phyloP scores from a whole-genome alignment of 1,284 basidiomycete species.

The Stygiomarasmius scandens region DNA sequence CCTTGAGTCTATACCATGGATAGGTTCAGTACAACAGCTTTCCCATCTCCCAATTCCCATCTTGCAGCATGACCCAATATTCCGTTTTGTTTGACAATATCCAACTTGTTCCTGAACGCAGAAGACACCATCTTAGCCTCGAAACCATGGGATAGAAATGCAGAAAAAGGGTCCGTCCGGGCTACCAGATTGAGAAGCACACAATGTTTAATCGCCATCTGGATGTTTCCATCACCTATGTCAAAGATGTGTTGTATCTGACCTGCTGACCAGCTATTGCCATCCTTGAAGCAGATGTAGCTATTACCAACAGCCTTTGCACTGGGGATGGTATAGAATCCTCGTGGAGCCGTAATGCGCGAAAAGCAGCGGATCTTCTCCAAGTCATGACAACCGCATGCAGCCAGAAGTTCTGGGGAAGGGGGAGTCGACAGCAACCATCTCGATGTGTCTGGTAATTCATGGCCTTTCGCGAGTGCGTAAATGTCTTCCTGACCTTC shows the following conservation, averaged over 20 bases:
- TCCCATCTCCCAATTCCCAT: conserved; percentile 1
- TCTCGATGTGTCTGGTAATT: not conserved
- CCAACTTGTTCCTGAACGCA: not conserved
- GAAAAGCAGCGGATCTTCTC: not conserved
- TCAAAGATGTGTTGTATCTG: conserved; percentile 12
- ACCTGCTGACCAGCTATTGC: conserved; percentile 1
- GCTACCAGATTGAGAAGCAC: not conserved
- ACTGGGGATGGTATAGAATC: conserved; percentile 4
- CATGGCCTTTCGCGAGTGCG: not conserved
- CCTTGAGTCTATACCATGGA: not conserved
- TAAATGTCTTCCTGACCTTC: not conserved
- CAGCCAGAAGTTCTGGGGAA: not conserved
- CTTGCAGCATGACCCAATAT: conserved; percentile 7
- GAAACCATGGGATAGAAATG: conserved; percentile 3
- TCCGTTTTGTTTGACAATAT: not conserved
- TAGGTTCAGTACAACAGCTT: conserved; percentile 1
- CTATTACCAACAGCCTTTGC: conserved; percentile 6
- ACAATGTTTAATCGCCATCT: not conserved
- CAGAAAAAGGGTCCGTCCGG: not conserved
- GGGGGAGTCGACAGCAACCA: not conserved
- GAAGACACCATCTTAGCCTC: conserved; percentile 10
- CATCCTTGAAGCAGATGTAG: conserved; percentile 2
- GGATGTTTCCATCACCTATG: not conserved
- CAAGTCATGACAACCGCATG: not conserved
- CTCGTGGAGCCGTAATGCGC: not conserved